A percentile compares a stretch with the other conserved stretches of the same genome.
phyloP scores from a whole-genome alignment of 164 flowering plant genomes.

The Liriodendron chinense region DNA sequence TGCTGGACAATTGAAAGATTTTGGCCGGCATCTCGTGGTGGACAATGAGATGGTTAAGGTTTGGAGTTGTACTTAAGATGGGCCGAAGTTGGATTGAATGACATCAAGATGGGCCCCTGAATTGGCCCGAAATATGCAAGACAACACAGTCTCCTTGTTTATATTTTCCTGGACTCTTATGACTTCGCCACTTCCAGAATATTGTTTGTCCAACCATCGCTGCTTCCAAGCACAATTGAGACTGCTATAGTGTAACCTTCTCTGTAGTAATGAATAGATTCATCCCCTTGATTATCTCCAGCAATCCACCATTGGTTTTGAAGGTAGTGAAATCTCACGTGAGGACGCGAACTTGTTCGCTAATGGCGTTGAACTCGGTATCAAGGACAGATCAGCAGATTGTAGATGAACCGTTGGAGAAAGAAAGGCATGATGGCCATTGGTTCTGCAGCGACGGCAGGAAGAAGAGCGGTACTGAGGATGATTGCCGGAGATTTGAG shows the following conservation, averaged over 20 bases:
- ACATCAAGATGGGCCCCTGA: too few relatives aligned
- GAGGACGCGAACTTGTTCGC: conserved; percentile 42
- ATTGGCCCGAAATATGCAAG: too few relatives aligned
- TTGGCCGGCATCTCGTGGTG: too few relatives aligned
- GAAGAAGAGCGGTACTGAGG: conserved; percentile 56
- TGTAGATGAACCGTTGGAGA: conserved; percentile 49
- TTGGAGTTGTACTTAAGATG: too few relatives aligned
- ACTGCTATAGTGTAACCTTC: conserved; percentile 35
- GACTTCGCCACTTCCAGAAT: conserved; percentile 44
- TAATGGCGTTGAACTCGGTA: conserved; percentile 34
- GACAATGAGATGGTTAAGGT: too few relatives aligned
- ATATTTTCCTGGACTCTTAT: too few relatives aligned
- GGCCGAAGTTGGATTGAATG: too few relatives aligned
- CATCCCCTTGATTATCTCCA: conserved; percentile 68
- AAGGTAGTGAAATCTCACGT: conserved; percentile 84
- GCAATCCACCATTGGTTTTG: conserved; percentile 38
- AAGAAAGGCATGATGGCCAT: conserved; percentile 40
- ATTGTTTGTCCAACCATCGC: conserved; percentile 10
- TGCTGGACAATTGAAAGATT: too few relatives aligned
- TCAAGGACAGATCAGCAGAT: conserved; percentile 69
- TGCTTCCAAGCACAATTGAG: conserved; percentile 6
- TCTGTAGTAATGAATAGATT: conserved; percentile 59
- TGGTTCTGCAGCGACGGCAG: conserved; percentile 16
- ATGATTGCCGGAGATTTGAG: conserved; percentile 44
- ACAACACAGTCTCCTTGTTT: too few relatives aligned